These are phyloP conservation scores for Mucor sp. DNA, from an alignment of 371 early-diverging fungal species.

Conservation along the genomic window DNA sequence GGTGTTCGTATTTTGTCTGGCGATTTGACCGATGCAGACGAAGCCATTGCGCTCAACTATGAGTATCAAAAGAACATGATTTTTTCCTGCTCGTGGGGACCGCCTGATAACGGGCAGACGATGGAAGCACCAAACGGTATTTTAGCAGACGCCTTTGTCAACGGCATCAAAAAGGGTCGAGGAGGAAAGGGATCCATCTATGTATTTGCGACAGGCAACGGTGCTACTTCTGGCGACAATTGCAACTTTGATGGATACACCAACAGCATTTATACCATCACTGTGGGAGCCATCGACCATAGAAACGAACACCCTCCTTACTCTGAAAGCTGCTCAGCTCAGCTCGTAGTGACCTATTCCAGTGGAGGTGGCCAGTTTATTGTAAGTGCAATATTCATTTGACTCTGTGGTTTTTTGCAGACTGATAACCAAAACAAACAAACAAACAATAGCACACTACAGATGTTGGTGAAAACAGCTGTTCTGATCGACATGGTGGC, in stretches of 20 bases:
- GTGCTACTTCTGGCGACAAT: slow-evolving; percentile 81
- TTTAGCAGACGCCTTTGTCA: slow-evolving; percentile 78
- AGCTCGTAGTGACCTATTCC: slow-evolving; percentile 87
- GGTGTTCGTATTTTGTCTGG: slow-evolving; percentile 93
- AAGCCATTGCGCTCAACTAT: slow-evolving; percentile 89
- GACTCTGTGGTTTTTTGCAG: not conserved
- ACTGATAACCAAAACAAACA: not conserved
- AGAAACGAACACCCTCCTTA: slow-evolving; percentile 79
- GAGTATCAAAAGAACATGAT: slow-evolving; percentile 86
- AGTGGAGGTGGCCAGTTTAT: slow-evolving; percentile 77
- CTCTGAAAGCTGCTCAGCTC: slow-evolving; percentile 90
- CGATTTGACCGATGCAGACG: slow-evolving; percentile 85
- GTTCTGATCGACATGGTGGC: slow-evolving; percentile 86
- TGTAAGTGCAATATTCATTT: slow-evolving; percentile 44
- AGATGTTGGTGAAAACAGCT: slow-evolving; percentile 70
- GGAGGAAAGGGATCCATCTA: slow-evolving; percentile 86
- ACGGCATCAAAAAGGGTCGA: slow-evolving; percentile 86
- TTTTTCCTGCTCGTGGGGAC: slow-evolving; percentile 96
- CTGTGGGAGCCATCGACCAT: slow-evolving; percentile 89
- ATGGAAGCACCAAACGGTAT: slow-evolving; percentile 88
- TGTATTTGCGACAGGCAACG: slow-evolving; percentile 97
- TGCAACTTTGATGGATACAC: slow-evolving; percentile 98
- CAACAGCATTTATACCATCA: slow-evolving; percentile 93
- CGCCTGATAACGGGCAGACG: slow-evolving; percentile 87
- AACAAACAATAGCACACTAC: slow-evolving; percentile 74